phyloP scores from a whole-genome alignment of 1,139 yeast genomes.

The Arxiozyma bovina region DNA sequence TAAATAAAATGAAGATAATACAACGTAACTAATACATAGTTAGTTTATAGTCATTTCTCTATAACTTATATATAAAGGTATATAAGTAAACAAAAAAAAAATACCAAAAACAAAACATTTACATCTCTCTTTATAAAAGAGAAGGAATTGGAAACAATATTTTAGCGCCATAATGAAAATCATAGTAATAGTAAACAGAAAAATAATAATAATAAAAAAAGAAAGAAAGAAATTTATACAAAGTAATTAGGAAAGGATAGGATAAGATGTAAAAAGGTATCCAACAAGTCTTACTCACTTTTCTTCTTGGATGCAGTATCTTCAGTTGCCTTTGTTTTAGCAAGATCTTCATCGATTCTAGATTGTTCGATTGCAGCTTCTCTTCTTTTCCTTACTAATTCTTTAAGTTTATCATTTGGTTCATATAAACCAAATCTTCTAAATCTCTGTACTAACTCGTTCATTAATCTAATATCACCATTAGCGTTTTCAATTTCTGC shows the following conservation, averaged over 20 bases:
- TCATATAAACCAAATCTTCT: constrained; percentile 57
- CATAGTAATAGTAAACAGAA: too few relatives aligned
- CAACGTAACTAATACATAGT: neutral
- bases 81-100: too few relatives aligned
- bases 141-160: too few relatives aligned
- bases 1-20: neutral
- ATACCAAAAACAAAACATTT: too few relatives aligned
- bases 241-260: neutral
- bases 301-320: neutral
- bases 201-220: too few relatives aligned
- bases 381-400: constrained; percentile 31
- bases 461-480: constrained; percentile 29
- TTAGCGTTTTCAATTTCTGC: constrained; percentile 21
- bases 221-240: too few relatives aligned
- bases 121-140: too few relatives aligned
- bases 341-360: constrained; percentile 8
- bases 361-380: constrained; percentile 12
- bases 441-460: constrained; percentile 34
- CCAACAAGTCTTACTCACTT: neutral
- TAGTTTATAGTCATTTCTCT: neutral
- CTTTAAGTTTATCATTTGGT: constrained; percentile 37
- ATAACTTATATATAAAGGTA: neutral
- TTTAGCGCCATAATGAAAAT: neutral
- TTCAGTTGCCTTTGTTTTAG: constrained; percentile 4
- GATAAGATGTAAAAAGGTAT: neutral